Evolutionary conservation across 805 yeast genomes (phyloP).

Genomic region (Cyberlindnera samutprakarnensis): DNA sequence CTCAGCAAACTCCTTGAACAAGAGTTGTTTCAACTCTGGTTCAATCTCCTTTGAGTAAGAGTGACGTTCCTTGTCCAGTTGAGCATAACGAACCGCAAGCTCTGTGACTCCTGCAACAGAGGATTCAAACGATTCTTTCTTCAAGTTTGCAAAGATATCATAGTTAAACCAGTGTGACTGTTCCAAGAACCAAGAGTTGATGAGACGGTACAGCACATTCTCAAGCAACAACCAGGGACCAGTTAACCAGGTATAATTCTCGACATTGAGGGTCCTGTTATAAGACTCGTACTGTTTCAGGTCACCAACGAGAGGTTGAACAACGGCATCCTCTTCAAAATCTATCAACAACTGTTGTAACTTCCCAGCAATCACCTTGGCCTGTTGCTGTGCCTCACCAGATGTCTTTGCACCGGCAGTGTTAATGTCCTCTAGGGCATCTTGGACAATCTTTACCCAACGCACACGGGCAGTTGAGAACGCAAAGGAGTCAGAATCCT

Average conservation of each 20-base stretch:
- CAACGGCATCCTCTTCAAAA: conserved; percentile 32
- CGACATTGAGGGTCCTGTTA: conserved; percentile 42
- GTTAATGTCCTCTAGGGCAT: conserved; percentile 56
- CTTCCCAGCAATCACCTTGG: conserved; percentile 33
- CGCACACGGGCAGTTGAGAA: conserved; percentile 67
- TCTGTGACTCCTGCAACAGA: conserved; percentile 76
- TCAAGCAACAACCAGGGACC: conserved; percentile 92
- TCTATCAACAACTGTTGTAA: conserved; percentile 38
- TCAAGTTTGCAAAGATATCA: conserved; percentile 69
- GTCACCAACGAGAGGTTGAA: conserved; percentile 35
- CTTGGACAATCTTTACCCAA: conserved; percentile 80
- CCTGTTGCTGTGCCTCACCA: conserved; percentile 33
- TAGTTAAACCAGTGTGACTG: conserved; percentile 38
- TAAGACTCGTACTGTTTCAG: conserved; percentile 42
- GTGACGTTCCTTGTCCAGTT: conserved; percentile 26
- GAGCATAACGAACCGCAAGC: conserved; percentile 58
- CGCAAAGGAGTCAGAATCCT: conserved; percentile 75
- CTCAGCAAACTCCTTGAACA: conserved; percentile 80
- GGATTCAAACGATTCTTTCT: conserved; percentile 65
- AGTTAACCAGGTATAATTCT: conserved; percentile 55
- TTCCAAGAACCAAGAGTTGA: conserved; percentile 38
- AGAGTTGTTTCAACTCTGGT: conserved; percentile 37
- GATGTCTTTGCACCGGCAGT: conserved; percentile 24
- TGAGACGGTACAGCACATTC: conserved; percentile 69
- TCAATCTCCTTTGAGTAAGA: conserved; percentile 21